These are phyloP conservation scores for Rubus parviflorus DNA, from an alignment of 306 rosid species.

Conservation along the genomic window DNA sequence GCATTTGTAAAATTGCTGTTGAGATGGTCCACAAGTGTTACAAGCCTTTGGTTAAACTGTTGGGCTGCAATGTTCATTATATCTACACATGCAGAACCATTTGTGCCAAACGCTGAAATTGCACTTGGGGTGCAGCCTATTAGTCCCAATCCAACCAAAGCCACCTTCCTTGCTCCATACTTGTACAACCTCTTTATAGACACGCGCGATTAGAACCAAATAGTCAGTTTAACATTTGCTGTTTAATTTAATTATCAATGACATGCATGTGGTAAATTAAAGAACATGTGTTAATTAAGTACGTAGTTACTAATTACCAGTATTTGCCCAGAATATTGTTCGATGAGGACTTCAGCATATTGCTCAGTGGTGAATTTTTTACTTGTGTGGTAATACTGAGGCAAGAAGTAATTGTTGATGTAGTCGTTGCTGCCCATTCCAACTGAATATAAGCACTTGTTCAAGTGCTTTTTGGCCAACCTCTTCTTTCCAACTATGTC, in stretches of 20 bases:
- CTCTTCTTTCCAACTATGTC: slow-evolving; percentile 14
- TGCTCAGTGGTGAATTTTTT: neutral
- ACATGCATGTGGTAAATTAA: neutral
- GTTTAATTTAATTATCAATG: too few relatives aligned
- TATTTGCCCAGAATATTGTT: slow-evolving; percentile 12
- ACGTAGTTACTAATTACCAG: neutral
- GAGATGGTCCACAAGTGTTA: slow-evolving; percentile 31
- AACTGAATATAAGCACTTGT: slow-evolving; percentile 46
- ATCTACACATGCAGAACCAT: slow-evolving; percentile 40
- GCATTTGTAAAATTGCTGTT: slow-evolving; percentile 36
- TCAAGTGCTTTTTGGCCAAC: slow-evolving; percentile 20
- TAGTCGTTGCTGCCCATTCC: slow-evolving; percentile 35
- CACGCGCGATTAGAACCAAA: neutral
- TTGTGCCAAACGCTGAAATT: slow-evolving; percentile 15
- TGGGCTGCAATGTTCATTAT: slow-evolving; percentile 30
- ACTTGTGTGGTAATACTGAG: slow-evolving; percentile 15
- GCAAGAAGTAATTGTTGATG: slow-evolving; percentile 29
- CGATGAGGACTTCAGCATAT: slow-evolving; percentile 16
- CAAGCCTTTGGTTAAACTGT: slow-evolving; percentile 44
- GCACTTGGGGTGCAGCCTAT: slow-evolving; percentile 41
- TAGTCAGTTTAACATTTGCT: neutral
- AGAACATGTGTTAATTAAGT: neutral
- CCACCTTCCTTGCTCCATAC: slow-evolving; percentile 13
- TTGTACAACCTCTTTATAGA: neutral
- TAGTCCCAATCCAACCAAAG: slow-evolving; percentile 14